phyloP scores from a whole-genome alignment of 495 filamentous ascomycete species.

The Cenococcum geophilum region DNA sequence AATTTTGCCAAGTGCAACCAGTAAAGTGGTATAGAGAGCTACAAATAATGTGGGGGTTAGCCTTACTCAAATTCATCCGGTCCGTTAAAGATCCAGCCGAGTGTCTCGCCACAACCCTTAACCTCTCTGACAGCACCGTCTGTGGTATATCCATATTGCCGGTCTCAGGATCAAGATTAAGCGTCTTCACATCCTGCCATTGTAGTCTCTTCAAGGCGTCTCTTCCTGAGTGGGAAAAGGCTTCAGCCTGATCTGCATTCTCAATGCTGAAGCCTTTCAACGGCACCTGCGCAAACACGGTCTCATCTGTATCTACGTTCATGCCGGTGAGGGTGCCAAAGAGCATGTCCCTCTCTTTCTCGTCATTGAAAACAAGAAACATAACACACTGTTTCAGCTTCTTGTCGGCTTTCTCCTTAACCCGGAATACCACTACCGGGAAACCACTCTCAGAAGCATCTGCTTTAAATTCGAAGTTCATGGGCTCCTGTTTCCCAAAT shows the following conservation, averaged over 20 bases:
- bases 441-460: conserved; percentile 52
- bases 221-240: conserved; percentile 36
- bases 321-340: conserved; percentile 66
- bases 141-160: conserved; percentile 42
- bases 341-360: conserved; percentile 57
- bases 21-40: not conserved
- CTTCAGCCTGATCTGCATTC: conserved; percentile 47
- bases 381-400: conserved; percentile 55
- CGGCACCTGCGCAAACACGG: conserved; percentile 55
- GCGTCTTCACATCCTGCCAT: conserved; percentile 44
- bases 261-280: conserved; percentile 59
- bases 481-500: conserved; percentile 50
- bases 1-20: not conserved
- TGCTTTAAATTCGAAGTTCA: conserved; percentile 66
- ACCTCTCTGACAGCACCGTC: conserved; percentile 61
- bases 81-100: conserved; percentile 36
- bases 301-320: conserved; percentile 52
- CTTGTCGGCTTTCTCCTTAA: conserved; percentile 49
- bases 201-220: conserved; percentile 38
- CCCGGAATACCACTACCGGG: conserved; percentile 57
- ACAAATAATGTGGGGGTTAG: not conserved
- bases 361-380: conserved; percentile 66
- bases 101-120: conserved; percentile 50
- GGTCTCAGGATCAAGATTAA: conserved; percentile 37
- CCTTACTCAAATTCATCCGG: conserved; percentile 37